These are phyloP conservation scores for Zizania palustris DNA, from an alignment of 202 grass and related monocot genomes.

Conservation along the genomic window DNA sequence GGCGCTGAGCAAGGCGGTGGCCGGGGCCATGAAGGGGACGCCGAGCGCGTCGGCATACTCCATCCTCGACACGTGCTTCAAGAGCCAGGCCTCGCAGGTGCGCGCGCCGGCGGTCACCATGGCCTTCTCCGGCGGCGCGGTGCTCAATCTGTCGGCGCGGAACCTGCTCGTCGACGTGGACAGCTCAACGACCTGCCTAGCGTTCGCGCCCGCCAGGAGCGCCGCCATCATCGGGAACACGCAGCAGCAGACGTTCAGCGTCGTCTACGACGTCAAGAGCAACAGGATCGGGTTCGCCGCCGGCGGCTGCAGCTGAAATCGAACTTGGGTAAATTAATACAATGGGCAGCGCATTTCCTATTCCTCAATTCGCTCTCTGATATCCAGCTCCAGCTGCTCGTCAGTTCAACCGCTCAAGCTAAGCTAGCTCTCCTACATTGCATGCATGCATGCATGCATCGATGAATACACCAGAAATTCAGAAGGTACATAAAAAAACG, in stretches of 20 bases:
- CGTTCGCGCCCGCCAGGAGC: conserved; percentile 53
- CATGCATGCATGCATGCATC: not conserved
- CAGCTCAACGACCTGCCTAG: conserved; percentile 68
- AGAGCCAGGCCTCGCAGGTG: conserved; percentile 41
- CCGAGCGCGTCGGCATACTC: conserved; percentile 46
- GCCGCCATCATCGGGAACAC: conserved; percentile 83
- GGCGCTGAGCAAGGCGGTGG: conserved; percentile 71
- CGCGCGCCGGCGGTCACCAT: conserved; percentile 54
- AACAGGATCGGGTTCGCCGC: conserved; percentile 71
- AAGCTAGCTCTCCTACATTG: not conserved
- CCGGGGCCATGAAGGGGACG: conserved; percentile 43
- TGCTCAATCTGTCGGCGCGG: conserved; percentile 44
- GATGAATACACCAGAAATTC: not conserved
- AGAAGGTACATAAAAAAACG: not conserved
- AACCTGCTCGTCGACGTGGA: conserved; percentile 76
- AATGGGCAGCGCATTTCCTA: conserved; percentile 24
- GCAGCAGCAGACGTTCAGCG: conserved; percentile 83
- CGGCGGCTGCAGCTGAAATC: conserved; percentile 59
- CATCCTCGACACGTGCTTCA: conserved; percentile 78
- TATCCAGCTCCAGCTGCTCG: not conserved
- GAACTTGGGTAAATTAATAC: not conserved
- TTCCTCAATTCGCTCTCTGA: not conserved
- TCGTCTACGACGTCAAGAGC: conserved; percentile 72
- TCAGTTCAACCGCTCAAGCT: not conserved
- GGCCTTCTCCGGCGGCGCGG: conserved; percentile 65